Percentiles rank a stretch among this genome's conserved stretches.
Conservation (phyloP, 2,329 filamentous ascomycete species). For the Aspergillus luchuensis region DNA sequence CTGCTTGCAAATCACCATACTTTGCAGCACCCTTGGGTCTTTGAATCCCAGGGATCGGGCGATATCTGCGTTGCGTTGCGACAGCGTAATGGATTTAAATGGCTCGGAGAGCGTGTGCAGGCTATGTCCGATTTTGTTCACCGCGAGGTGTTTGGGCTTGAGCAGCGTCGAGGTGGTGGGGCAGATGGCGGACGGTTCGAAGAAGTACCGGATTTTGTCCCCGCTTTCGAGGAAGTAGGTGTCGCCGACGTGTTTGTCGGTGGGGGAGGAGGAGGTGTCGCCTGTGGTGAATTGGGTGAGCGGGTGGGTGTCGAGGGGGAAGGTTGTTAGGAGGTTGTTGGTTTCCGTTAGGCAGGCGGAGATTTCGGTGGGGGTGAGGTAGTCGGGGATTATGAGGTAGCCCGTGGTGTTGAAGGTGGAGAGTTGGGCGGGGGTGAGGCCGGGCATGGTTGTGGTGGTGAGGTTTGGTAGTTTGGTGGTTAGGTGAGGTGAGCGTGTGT, state of each 20-base stretch:
- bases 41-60: slow-evolving; percentile 71
- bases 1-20: slow-evolving; percentile 98
- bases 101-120: slow-evolving; percentile 70
- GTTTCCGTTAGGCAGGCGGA: slow-evolving; percentile 73
- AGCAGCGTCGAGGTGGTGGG: slow-evolving; percentile 49
- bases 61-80: slow-evolving; percentile 59
- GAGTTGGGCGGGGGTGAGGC: slow-evolving; percentile 71
- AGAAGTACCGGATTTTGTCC: slow-evolving; percentile 95
- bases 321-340: slow-evolving; percentile 69
- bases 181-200: slow-evolving; percentile 86
- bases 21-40: slow-evolving; percentile 80
- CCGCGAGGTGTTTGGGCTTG: slow-evolving; percentile 78
- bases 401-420: slow-evolving; percentile 76
- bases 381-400: slow-evolving; percentile 83
- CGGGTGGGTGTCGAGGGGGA: slow-evolving; percentile 80
- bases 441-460: slow-evolving; percentile 5
- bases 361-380: slow-evolving; percentile 68
- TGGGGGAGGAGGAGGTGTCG: slow-evolving; percentile 58
- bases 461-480: no score
- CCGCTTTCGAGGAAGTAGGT: slow-evolving; percentile 89
- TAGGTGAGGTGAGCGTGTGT: no score
- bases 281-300: slow-evolving; percentile 94
- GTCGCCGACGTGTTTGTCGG: slow-evolving; percentile 76
- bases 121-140: slow-evolving; percentile 87
- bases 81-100: slow-evolving; percentile 59